These are phyloP conservation scores for Priceomyces carsonii DNA, from an alignment of 805 yeast species.

Conservation along the genomic window DNA sequence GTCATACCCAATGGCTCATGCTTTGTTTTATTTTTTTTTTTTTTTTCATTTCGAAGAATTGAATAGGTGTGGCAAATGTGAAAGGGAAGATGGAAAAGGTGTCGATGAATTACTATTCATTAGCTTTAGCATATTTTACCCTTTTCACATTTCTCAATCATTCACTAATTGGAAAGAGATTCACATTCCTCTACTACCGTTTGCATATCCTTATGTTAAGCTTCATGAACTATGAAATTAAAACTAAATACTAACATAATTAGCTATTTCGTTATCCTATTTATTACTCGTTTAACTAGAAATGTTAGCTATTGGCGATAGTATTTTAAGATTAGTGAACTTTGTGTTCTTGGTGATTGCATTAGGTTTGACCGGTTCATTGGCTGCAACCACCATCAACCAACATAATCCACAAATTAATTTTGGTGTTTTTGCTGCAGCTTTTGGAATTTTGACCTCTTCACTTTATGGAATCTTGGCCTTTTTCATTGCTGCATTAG, in stretches of 20 bases:
- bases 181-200: no score
- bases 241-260: not conserved
- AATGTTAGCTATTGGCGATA: slow-evolving; percentile 73
- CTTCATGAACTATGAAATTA: no score
- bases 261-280: not conserved
- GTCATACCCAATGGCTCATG: no score
- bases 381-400: slow-evolving; percentile 60
- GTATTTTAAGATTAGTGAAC: slow-evolving; percentile 70
- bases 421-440: slow-evolving; percentile 83
- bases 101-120: no score
- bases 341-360: slow-evolving; percentile 74
- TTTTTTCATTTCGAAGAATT: not conserved
- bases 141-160: no score
- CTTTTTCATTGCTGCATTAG: slow-evolving; percentile 71
- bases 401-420: slow-evolving; percentile 79
- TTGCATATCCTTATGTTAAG: no score
- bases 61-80: no score
- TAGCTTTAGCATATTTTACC: no score
- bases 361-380: slow-evolving; percentile 87
- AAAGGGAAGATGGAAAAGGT: no score
- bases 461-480: slow-evolving; percentile 79
- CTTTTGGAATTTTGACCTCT: slow-evolving; percentile 81
- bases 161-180: no score
- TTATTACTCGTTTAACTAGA: not conserved
- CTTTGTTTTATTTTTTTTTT: not conserved